These are phyloP conservation scores for Lycium ferocissimum DNA, from an alignment of 257 asterid genomes.

Conservation along the genomic window DNA sequence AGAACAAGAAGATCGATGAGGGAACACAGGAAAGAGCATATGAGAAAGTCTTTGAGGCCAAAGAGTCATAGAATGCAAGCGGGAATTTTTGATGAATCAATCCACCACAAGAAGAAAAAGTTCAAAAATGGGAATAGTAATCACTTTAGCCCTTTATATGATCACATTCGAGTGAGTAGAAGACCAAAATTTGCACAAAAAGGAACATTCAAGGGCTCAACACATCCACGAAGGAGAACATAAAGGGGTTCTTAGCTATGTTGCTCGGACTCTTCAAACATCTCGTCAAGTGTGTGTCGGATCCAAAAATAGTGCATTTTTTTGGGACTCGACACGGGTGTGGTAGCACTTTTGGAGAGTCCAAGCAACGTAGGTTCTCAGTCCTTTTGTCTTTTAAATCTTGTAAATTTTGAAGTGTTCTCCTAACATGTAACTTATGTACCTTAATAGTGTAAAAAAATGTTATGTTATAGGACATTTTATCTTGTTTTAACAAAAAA, in stretches of 20 bases:
- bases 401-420: background rate
- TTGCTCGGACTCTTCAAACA: background rate
- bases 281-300: background rate
- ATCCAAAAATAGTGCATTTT: background rate
- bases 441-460: background rate
- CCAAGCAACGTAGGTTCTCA: background rate
- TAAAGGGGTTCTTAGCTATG: background rate
- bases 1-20: slow-evolving; percentile 34
- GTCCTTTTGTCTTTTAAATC: background rate
- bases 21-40: slow-evolving; percentile 52
- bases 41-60: slow-evolving; percentile 68
- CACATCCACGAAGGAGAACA: slow-evolving; percentile 36
- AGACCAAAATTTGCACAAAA: slow-evolving; percentile 57
- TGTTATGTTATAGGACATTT: background rate
- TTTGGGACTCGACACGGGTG: background rate
- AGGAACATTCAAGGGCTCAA: slow-evolving; percentile 41
- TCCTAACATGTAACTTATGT: background rate
- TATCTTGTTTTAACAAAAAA: background rate
- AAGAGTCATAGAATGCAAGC: slow-evolving; percentile 50
- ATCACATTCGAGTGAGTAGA: slow-evolving; percentile 56
- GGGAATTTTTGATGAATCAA: slow-evolving; percentile 40
- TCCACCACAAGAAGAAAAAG: slow-evolving; percentile 34
- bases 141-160: slow-evolving; percentile 45
- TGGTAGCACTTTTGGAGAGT: background rate
- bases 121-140: slow-evolving; percentile 33